Percentiles rank a stretch among this genome's conserved stretches.
phyloP scores from a whole-genome alignment of 108 stramenopile genomes.

The Skeletonema marinoi region DNA sequence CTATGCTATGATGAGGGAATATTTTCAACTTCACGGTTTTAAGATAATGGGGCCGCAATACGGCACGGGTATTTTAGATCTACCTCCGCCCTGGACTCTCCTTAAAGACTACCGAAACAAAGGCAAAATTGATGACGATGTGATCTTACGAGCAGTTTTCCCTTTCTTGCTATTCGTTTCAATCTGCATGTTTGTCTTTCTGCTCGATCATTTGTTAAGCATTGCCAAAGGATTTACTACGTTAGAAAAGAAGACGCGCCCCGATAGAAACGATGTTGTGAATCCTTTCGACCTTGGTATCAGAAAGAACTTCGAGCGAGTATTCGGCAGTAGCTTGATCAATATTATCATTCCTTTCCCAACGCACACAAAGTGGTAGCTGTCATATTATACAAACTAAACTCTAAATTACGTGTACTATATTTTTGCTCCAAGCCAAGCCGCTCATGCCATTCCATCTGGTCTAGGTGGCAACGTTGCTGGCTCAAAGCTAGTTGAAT shows the following conservation, averaged over 20 bases:
- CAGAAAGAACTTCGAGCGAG: slow-evolving; percentile 25
- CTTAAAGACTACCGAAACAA: slow-evolving; percentile 23
- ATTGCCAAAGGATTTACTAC: slow-evolving; percentile 36
- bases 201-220: slow-evolving; percentile 29
- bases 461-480: slow-evolving; percentile 83
- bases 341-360: slow-evolving; percentile 22
- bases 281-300: slow-evolving; percentile 45
- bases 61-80: slow-evolving; percentile 65
- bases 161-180: slow-evolving; percentile 43
- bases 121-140: slow-evolving; percentile 41
- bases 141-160: slow-evolving; percentile 40
- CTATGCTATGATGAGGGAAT: slow-evolving; percentile 44
- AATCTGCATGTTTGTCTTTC: slow-evolving; percentile 26
- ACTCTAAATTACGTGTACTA: slow-evolving; percentile 17
- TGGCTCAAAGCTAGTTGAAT: slow-evolving; percentile 79
- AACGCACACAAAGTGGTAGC: neutral
- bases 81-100: slow-evolving; percentile 56
- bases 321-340: slow-evolving; percentile 26
- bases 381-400: neutral
- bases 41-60: slow-evolving; percentile 48
- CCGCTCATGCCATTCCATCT: neutral
- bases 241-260: slow-evolving; percentile 34
- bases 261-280: neutral
- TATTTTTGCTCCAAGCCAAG: neutral
- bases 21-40: slow-evolving; percentile 53